Percentiles rank a stretch among this genome's conserved stretches.
These are phyloP conservation scores for Stagonosporopsis chrysanthemi DNA, from an alignment of 2,329 filamentous ascomycete genomes.

Conservation along the genomic window DNA sequence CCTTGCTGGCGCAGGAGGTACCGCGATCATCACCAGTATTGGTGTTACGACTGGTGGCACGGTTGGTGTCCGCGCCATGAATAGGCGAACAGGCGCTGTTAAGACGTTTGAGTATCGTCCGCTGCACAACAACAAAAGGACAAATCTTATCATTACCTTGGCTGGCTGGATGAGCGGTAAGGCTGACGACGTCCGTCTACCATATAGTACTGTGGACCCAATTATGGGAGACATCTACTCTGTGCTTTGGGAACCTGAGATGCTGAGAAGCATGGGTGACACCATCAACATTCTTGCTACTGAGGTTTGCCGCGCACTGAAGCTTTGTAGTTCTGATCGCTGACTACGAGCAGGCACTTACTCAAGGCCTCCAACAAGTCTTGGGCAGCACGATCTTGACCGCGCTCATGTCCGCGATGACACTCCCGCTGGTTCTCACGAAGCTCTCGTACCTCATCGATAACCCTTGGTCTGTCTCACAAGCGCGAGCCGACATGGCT, in stretches of 20 bases:
- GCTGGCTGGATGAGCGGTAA: constrained; percentile 99
- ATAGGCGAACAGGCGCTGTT: constrained; percentile 86
- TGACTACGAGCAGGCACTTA: constrained; percentile 74
- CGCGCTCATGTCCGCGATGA: constrained; percentile 88
- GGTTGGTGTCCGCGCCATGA: constrained; percentile 85
- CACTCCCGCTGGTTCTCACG: constrained; percentile 88
- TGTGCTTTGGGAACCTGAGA: constrained; percentile 96
- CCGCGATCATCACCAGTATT: constrained; percentile 90
- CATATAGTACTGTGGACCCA: constrained; percentile 94
- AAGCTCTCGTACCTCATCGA: constrained; percentile 97
- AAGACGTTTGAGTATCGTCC: constrained; percentile 97
- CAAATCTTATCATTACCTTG: constrained; percentile 93
- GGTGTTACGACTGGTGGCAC: constrained; percentile 86
- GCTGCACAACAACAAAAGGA: constrained; percentile 95
- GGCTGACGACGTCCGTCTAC: constrained; percentile 92
- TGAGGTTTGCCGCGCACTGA: constrained; percentile 68
- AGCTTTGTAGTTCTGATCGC: neutral
- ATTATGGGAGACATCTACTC: constrained; percentile 99
- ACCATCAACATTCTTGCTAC: constrained; percentile 98
- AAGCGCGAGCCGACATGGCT: constrained; percentile 85
- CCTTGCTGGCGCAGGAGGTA: constrained; percentile 88
- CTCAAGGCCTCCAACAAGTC: constrained; percentile 94
- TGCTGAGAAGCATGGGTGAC: constrained; percentile 96
- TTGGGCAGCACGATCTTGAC: constrained; percentile 88
- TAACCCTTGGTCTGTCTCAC: constrained; percentile 97